phyloP scores from a whole-genome alignment of 2,329 filamentous ascomycete species.

The Diaporthe longicolla region DNA sequence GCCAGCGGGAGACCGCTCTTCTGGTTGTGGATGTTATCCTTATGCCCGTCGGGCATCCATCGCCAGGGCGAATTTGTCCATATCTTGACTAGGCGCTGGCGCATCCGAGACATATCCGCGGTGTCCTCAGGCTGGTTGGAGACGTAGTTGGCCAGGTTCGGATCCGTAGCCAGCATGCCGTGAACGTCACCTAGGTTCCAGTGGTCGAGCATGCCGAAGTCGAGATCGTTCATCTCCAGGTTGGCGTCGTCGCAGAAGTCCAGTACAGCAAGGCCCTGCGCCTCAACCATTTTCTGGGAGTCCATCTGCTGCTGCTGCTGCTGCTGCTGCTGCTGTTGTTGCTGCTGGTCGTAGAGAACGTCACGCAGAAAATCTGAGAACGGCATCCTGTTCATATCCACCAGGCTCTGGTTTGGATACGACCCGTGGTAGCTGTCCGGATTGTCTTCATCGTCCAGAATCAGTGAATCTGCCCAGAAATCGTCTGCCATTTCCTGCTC shows the following conservation, averaged over 20 bases:
- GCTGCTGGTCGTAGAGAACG: slow-evolving; percentile 61
- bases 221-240: slow-evolving; percentile 65
- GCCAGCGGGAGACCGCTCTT: slow-evolving; percentile 61
- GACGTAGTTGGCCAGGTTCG: slow-evolving; percentile 44
- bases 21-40: slow-evolving; percentile 61
- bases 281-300: slow-evolving; percentile 53
- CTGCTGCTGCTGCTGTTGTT: slow-evolving; percentile 43
- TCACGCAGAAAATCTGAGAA: slow-evolving; percentile 67
- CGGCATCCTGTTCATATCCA: slow-evolving; percentile 55
- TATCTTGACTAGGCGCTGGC: slow-evolving; percentile 62
- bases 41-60: slow-evolving; percentile 60
- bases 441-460: slow-evolving; percentile 40
- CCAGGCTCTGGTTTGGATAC: slow-evolving; percentile 41
- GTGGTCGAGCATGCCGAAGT: slow-evolving; percentile 65
- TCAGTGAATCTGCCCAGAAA: slow-evolving; percentile 17
- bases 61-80: slow-evolving; percentile 67
- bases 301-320: slow-evolving; percentile 51
- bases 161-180: slow-evolving; percentile 39
- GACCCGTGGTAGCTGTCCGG: slow-evolving; percentile 42
- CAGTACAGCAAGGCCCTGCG: slow-evolving; percentile 60
- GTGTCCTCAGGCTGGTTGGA: slow-evolving; percentile 53
- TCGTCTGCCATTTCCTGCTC: background rate
- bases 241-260: slow-evolving; percentile 66
- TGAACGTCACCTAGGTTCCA: slow-evolving; percentile 60
- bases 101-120: slow-evolving; percentile 60